Percentiles rank a stretch among this genome's conserved stretches.
phyloP scores from a whole-genome alignment of 495 filamentous ascomycete species.

The Podospora comata region DNA sequence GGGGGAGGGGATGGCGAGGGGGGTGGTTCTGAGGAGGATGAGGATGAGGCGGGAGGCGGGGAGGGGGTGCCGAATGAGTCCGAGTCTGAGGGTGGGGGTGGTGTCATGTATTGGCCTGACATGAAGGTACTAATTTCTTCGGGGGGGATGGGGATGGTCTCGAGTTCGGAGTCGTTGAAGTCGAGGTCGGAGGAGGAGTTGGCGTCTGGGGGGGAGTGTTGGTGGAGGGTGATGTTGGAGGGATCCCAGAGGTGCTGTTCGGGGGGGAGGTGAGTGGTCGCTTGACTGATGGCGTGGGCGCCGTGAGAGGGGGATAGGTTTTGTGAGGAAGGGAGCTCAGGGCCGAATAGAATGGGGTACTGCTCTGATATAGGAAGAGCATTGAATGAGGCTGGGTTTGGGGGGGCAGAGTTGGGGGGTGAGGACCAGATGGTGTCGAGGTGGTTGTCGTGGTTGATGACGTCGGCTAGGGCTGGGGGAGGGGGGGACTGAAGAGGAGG shows the following conservation, averaged over 20 bases:
- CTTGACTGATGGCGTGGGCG: not conserved
- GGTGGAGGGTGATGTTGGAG: not conserved
- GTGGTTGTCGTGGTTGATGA: slow-evolving; percentile 1
- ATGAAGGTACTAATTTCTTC: not conserved
- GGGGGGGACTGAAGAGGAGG: too few relatives aligned
- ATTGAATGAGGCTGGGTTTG: not conserved
- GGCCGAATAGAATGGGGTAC: not conserved
- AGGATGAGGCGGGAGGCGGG: not conserved
- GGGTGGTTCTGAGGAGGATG: not conserved
- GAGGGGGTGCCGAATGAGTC: not conserved
- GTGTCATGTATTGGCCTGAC: not conserved
- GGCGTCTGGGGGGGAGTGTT: not conserved
- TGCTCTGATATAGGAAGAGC: not conserved
- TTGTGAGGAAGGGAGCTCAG: not conserved
- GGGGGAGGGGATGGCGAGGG: not conserved
- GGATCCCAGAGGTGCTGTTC: not conserved
- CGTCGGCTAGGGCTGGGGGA: not conserved
- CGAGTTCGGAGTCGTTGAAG: not conserved
- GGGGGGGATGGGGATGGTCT: not conserved
- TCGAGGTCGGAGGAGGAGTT: not conserved
- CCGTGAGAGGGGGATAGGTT: not conserved
- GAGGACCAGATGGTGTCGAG: not conserved
- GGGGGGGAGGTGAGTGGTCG: not conserved
- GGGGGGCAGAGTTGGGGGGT: not conserved
- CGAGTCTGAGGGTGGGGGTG: not conserved